Base-by-base conservation (phyloP, 495 filamentous ascomycete species). In the Trichoderma erinaceum region DNA sequence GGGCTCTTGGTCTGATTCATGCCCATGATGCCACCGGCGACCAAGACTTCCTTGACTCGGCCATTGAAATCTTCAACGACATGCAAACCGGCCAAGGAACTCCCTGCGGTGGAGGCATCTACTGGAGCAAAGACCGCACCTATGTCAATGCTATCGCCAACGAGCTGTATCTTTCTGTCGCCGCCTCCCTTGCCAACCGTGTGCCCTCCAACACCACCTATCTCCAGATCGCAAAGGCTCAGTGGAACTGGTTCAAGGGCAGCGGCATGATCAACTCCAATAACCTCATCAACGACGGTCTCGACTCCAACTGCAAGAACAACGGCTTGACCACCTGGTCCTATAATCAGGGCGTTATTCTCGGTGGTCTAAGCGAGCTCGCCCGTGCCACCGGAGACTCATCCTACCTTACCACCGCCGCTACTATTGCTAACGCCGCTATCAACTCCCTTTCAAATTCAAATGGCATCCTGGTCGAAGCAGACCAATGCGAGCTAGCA, bases 301-400 rank as follows among this genome's bases (percentile, higher is more conserved):
- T 94, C 29, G 76, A 82, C 68, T 74, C 74, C 3, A 80, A 76
- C 44, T 92, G 89, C 78, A 79, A 83, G 68, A 90, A 89, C 76
- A 92, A 92, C 73, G 81, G 82, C 38, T 75, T 77, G 43, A 81
- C 82, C 10, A 84, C 86, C 63, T 93, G 86, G 85, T 86, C 88
- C 0, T 94, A 94, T 79, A 94, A 92, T 78, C 90, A 94, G 76
- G 90, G 90, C 46, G 89, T 92, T 35, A 80, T 93, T 44, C 81
- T 93, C 15, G 90, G 90, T 16, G 91, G 82, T 0, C 81, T 92
- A 1, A 86, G 89, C 58, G 90, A 92, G 76, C 79, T 92, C 64
- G 75, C 81, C 73, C 78, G 75, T 68, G 87, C 86, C 1, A 80
- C 81, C 1, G 79, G 81, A 0, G 82, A 90, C 71, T 16, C 68